Conservation (phyloP, 345 rosid species). For the Sisymbrium altissimum region DNA sequence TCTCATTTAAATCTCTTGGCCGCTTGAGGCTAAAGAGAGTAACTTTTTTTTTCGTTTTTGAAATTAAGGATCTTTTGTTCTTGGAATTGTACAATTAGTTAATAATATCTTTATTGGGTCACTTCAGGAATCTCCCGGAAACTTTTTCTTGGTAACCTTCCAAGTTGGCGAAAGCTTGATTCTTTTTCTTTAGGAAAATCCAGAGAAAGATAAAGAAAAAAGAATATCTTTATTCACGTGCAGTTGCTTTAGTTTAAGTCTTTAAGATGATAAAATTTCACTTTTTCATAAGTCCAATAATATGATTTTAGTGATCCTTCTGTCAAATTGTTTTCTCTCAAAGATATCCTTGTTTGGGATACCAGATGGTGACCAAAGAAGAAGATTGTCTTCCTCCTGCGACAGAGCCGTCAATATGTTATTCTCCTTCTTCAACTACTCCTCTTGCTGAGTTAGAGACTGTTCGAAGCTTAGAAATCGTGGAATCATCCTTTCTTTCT, state of each 20-base stretch:
- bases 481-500: constrained; percentile 8
- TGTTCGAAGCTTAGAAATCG: constrained; percentile 18
- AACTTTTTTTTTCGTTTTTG: neutral
- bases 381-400: constrained; percentile 2
- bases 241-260: neutral
- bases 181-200: neutral
- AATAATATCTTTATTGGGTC: constrained; percentile 7
- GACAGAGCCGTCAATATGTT: constrained; percentile 2
- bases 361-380: constrained; percentile 22
- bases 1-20: constrained; percentile 19
- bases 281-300: neutral
- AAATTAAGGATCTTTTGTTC: constrained; percentile 16
- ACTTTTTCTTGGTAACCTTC: constrained; percentile 8
- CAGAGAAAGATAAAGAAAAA: constrained; percentile 1
- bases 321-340: neutral
- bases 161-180: constrained; percentile 23
- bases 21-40: constrained; percentile 11
- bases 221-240: constrained; percentile 18
- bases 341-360: neutral
- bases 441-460: constrained; percentile 24
- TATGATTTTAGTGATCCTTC: constrained; percentile 4
- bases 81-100: constrained; percentile 27
- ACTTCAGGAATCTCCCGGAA: neutral
- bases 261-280: neutral
- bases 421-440: constrained; percentile 12